phyloP scores from a whole-genome alignment of 331 rosid species.

The Malus hybrid region DNA sequence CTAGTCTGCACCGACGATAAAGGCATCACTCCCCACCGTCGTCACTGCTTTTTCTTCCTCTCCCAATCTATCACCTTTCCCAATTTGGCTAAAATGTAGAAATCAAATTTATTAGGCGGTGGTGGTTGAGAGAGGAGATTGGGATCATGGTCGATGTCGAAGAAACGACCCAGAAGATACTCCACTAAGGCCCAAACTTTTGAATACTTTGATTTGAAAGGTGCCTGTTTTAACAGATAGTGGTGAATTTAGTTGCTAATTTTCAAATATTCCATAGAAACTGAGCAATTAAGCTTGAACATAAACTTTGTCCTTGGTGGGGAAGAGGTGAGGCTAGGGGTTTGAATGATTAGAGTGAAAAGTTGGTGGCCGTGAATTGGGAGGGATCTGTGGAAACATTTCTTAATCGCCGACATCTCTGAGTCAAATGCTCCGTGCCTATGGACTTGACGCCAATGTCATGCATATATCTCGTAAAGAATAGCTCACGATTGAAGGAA shows the following conservation, averaged over 20 bases:
- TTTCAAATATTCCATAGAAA: neutral
- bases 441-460: neutral
- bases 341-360: neutral
- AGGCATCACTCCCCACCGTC: neutral
- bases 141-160: no score
- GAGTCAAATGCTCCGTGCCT: neutral
- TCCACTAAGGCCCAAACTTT: neutral
- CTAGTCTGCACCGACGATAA: neutral
- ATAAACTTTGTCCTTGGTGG: neutral
- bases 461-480: neutral
- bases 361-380: neutral
- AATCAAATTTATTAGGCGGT: no score
- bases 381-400: neutral
- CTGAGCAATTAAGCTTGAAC: neutral
- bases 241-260: no score
- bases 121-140: no score
- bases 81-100: no score
- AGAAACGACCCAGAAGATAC: neutral
- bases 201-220: neutral
- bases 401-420: neutral
- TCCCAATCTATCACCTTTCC: neutral
- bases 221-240: no score
- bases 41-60: neutral
- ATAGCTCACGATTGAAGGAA: no score
- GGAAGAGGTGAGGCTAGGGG: neutral